phyloP scores from a whole-genome alignment of 148 eudicot genomes.

The Diospyros kaki region DNA sequence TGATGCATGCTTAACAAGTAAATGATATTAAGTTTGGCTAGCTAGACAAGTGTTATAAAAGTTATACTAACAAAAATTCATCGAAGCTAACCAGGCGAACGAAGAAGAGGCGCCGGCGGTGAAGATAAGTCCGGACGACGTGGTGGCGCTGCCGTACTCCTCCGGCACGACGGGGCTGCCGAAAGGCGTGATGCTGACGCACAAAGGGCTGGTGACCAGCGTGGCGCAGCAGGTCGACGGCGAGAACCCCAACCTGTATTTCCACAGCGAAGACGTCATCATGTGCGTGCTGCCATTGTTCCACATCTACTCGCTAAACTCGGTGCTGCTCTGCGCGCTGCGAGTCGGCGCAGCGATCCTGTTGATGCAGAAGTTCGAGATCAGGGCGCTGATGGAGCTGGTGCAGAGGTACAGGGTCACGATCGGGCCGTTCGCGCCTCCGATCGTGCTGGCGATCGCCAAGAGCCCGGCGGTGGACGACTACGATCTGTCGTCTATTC shows the following conservation, averaged over 20 bases:
- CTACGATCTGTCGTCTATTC: constrained; percentile 55
- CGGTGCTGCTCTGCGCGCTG: constrained; percentile 58
- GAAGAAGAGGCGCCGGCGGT: constrained; percentile 34
- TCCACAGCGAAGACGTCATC: constrained; percentile 59
- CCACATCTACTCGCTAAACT: constrained; percentile 74
- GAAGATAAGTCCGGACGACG: constrained; percentile 45
- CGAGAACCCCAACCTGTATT: constrained; percentile 65
- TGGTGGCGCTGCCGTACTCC: constrained; percentile 79
- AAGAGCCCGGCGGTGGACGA: constrained; percentile 55
- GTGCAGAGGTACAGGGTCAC: constrained; percentile 60
- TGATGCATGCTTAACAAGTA: too few relatives aligned
- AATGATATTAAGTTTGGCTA: too few relatives aligned
- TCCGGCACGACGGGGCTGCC: constrained; percentile 93
- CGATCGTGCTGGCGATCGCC: constrained; percentile 67
- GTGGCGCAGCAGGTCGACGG: constrained; percentile 92
- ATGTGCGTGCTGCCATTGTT: constrained; percentile 75
- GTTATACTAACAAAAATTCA: too few relatives aligned
- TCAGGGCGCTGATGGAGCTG: constrained; percentile 39
- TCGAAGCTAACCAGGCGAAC: constrained; percentile 5
- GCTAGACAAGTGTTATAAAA: too few relatives aligned
- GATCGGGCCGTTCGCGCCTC: constrained; percentile 84
- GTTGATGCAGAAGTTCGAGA: constrained; percentile 71
- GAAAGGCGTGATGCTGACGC: constrained; percentile 81
- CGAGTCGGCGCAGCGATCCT: constrained; percentile 63
- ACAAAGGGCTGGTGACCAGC: constrained; percentile 69